Base-by-base conservation (phyloP, 1,284 basidiomycete genomes). In the Kalmanozyma brasiliensis region DNA sequence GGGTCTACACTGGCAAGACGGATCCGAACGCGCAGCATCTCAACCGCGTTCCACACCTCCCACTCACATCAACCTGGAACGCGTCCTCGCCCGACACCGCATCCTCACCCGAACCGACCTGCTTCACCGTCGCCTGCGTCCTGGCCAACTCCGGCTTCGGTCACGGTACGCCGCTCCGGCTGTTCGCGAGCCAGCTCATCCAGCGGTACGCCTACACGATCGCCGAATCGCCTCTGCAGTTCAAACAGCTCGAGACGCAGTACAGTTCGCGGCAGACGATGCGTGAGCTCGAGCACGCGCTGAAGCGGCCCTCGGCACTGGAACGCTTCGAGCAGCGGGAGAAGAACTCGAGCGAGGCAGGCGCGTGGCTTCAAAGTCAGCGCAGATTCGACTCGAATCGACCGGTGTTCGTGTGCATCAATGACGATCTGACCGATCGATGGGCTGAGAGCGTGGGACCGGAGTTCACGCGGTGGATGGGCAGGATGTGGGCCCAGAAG, bases 171-270 rank as follows among this genome's bases (percentile, higher is more conserved):
- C 26, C 42, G 0, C 51, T 60, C 2, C 57, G 59, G 20, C 11
- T 11, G 4, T 76, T 76, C 35, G 66, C 67, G 0, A 29, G 26
- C 42, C 24, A 42, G 19, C 52, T 76, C 14, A 62, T 76, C 24
- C 60, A 60, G 22, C 55, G 67, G 17, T 76, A 76, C 49, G 44
- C 66, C 16, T 76, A 71, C 49, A 57, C 53, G 6, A 47, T 76
- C 10, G 52, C 55, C 35, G 58, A 70, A 11, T 47, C 60, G 2
- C 69, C 62, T 0, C 17, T 69, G 19, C 29, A 37, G 8, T 74
- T 74, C 47, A 38, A 55, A 13, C 65, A 46, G 42, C 55, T 67
- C 22, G 55, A 66, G 24, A 65, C 63, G n/a, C 40, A 33, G 20
- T 46, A 49, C 49, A 59, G 49, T 29, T 24, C 62, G 9, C 8